These are phyloP conservation scores for Cyberlindnera americana DNA, from an alignment of 805 yeast genomes.

Conservation along the genomic window DNA sequence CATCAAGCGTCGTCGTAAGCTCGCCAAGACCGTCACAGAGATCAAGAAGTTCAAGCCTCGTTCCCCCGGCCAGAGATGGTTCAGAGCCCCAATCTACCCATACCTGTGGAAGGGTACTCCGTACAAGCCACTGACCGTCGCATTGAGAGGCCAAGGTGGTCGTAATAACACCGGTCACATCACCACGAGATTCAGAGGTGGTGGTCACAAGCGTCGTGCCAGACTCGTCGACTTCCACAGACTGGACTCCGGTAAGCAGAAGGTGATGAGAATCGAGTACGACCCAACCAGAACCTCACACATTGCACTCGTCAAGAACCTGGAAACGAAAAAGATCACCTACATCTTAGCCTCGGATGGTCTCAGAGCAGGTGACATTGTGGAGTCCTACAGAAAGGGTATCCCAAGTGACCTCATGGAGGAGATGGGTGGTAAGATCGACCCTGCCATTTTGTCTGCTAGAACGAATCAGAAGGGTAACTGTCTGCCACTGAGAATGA, in stretches of 20 bases:
- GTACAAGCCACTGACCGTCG: conserved; percentile 65
- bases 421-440: conserved; percentile 89
- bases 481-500: conserved; percentile 87
- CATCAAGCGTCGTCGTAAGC: conserved; percentile 66
- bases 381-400: conserved; percentile 87
- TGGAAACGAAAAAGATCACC: conserved; percentile 55
- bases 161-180: conserved; percentile 86
- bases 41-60: conserved; percentile 75
- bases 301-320: conserved; percentile 77
- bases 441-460: conserved; percentile 85
- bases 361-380: conserved; percentile 84
- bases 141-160: conserved; percentile 75
- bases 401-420: conserved; percentile 69
- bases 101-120: conserved; percentile 88
- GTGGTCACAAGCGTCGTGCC: conserved; percentile 89
- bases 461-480: conserved; percentile 90
- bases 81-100: conserved; percentile 79
- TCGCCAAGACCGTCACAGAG: conserved; percentile 64
- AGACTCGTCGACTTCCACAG: conserved; percentile 79
- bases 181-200: conserved; percentile 94
- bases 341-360: conserved; percentile 93
- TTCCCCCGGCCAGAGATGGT: conserved; percentile 88
- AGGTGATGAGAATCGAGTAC: conserved; percentile 85
- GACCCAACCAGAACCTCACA: conserved; percentile 95
- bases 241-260: conserved; percentile 62